Evolutionary conservation across 2,329 filamentous ascomycete genomes (phyloP).

Genomic region (Fusarium subtropicale): DNA sequence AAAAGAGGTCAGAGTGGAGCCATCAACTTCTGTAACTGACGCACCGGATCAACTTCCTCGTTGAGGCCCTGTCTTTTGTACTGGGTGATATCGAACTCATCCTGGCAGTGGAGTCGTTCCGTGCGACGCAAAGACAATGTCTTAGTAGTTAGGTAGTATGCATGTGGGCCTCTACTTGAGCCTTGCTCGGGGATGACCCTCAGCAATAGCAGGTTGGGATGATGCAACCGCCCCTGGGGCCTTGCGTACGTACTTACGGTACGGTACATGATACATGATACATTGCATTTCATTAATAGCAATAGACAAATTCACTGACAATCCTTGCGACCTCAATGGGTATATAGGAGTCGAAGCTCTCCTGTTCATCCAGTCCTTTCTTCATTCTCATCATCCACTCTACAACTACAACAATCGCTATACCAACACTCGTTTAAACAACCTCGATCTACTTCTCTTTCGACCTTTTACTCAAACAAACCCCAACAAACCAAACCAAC

Average conservation of each 20-base stretch:
- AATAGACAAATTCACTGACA: conserved; percentile 13
- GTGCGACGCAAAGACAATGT: conserved; percentile 18
- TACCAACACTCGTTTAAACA: conserved; percentile 36
- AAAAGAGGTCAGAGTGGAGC: conserved; percentile 13
- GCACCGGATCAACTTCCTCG: conserved; percentile 39
- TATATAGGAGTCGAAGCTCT: conserved; percentile 40
- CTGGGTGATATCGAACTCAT: conserved; percentile 32
- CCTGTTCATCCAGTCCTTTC: conserved; percentile 11
- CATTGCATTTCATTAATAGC: conserved; percentile 5
- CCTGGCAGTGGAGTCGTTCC: conserved; percentile 25
- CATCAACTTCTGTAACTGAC: conserved; percentile 33
- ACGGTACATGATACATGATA: conserved; percentile 9
- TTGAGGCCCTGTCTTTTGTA: conserved; percentile 33
- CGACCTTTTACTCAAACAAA: conserved; percentile 6
- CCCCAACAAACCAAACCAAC: conserved; percentile 20
- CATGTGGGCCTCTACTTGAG: background rate
- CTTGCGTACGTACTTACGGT: conserved; percentile 7
- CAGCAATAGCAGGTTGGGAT: conserved; percentile 29
- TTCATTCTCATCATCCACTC: conserved; percentile 24
- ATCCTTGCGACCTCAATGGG: conserved; percentile 31
- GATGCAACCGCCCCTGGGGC: conserved; percentile 41
- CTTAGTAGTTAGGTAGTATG: background rate
- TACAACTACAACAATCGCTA: conserved; percentile 36
- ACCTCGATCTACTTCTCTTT: conserved; percentile 22
- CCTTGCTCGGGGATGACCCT: background rate